phyloP scores from a whole-genome alignment of 2,329 filamentous ascomycete species.

The Fusarium coicis region DNA sequence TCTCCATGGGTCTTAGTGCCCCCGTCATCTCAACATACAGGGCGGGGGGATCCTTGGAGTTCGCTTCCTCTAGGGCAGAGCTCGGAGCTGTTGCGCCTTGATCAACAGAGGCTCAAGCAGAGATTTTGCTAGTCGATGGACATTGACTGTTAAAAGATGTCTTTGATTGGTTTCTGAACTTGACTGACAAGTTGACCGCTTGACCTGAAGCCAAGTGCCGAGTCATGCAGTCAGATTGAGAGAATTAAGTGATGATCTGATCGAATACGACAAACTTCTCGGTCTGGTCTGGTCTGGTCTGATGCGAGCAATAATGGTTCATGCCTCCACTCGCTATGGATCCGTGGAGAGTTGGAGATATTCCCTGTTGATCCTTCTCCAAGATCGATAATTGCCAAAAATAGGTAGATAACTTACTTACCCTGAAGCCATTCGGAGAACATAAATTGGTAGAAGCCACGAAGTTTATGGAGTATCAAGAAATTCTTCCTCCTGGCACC shows the following conservation, averaged over 20 bases:
- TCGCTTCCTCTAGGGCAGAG: conserved; percentile 4
- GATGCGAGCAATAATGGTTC: conserved; percentile 7
- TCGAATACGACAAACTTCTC: background rate
- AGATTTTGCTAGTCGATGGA: background rate
- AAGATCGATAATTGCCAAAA: background rate
- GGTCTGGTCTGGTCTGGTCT: background rate
- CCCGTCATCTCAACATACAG: conserved; percentile 4
- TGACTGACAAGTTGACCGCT: background rate
- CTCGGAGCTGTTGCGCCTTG: conserved; percentile 26
- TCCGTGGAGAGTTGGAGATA: conserved; percentile 19
- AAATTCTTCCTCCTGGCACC: background rate
- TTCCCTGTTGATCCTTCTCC: conserved; percentile 19
- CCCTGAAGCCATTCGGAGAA: background rate
- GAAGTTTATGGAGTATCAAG: background rate
- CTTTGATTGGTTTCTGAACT: background rate
- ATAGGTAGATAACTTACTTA: background rate
- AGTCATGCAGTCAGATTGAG: conserved; percentile 14
- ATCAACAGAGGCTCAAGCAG: conserved; percentile 2
- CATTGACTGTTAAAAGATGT: background rate
- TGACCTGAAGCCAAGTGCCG: background rate
- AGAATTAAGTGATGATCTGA: conserved; percentile 12
- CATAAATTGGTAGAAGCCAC: no score
- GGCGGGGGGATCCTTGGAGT: conserved; percentile 21
- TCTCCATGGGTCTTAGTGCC: conserved; percentile 19
- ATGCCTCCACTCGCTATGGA: conserved; percentile 19